Conservation (phyloP, 163 green algal species). For the Chloromonas sp. region DNA sequence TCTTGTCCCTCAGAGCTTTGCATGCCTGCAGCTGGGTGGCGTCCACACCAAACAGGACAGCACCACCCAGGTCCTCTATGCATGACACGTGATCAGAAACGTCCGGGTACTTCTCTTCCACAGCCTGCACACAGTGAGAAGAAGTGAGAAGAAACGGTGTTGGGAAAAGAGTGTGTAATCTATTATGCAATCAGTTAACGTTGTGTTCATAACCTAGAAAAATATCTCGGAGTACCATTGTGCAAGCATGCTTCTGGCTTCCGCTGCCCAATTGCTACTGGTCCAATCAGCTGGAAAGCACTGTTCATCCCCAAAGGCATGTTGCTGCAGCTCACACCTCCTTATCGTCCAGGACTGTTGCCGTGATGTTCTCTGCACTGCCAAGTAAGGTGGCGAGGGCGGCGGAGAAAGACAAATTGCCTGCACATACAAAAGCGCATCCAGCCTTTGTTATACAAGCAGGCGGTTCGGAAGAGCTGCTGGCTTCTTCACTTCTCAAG, state of each 20-base stretch:
- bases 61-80: conserved; percentile 7
- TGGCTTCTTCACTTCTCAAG: no score
- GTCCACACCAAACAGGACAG: conserved; percentile 5
- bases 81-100: neutral
- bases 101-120: conserved; percentile 8
- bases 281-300: neutral
- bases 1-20: neutral
- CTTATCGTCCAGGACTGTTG: conserved; percentile 4
- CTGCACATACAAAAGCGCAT: neutral
- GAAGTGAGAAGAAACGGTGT: neutral
- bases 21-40: conserved; percentile 3
- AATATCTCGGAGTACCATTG: neutral
- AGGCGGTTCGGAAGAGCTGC: no score
- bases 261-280: neutral
- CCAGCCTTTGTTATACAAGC: no score
- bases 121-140: conserved; percentile 1
- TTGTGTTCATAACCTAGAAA: neutral
- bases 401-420: conserved; percentile 15
- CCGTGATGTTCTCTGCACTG: conserved; percentile 5
- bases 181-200: no score
- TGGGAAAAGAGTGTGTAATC: neutral
- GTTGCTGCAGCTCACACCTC: neutral
- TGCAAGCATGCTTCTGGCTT: neutral
- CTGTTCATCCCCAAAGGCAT: no score
- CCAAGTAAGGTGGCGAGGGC: conserved; percentile 1